Percentiles rank a stretch among this genome's conserved stretches.
These are phyloP conservation scores for Epichloe uncinata DNA, from an alignment of 2,329 filamentous ascomycete species.

Conservation along the genomic window DNA sequence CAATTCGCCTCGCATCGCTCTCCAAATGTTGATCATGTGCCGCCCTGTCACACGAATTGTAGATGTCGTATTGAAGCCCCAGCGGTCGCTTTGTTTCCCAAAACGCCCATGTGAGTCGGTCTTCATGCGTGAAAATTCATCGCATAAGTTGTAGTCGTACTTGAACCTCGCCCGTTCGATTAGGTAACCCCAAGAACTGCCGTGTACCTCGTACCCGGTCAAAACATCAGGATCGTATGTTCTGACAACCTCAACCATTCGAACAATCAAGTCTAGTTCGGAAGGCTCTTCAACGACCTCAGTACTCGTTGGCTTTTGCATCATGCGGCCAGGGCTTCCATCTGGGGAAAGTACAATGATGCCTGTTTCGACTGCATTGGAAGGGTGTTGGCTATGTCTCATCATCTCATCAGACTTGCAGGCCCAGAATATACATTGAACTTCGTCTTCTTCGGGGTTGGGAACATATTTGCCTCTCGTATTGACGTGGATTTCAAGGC, in stretches of 20 bases:
- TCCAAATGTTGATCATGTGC: constrained; percentile 95
- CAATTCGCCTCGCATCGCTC: constrained; percentile 86
- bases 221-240: constrained; percentile 80
- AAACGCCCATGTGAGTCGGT: constrained; percentile 69
- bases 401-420: constrained; percentile 56
- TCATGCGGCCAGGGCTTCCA: constrained; percentile 41
- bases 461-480: constrained; percentile 69
- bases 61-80: constrained; percentile 90
- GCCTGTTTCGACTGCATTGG: constrained; percentile 46
- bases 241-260: constrained; percentile 78
- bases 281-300: constrained; percentile 62
- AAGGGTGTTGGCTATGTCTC: constrained; percentile 24
- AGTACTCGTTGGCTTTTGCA: constrained; percentile 46
- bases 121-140: constrained; percentile 84
- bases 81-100: constrained; percentile 74
- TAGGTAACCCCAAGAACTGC: constrained; percentile 87
- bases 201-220: constrained; percentile 90
- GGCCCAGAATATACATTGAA: constrained; percentile 84
- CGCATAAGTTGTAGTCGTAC: constrained; percentile 82
- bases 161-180: constrained; percentile 78
- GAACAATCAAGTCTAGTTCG: constrained; percentile 73
- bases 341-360: constrained; percentile 59
- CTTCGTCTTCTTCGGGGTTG: constrained; percentile 81
- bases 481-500: constrained; percentile 83
- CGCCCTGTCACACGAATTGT: constrained; percentile 86